A percentile compares a stretch with the other conserved stretches of the same genome.
phyloP scores from a whole-genome alignment of 495 filamentous ascomycete genomes.

The Cercophora sp. region DNA sequence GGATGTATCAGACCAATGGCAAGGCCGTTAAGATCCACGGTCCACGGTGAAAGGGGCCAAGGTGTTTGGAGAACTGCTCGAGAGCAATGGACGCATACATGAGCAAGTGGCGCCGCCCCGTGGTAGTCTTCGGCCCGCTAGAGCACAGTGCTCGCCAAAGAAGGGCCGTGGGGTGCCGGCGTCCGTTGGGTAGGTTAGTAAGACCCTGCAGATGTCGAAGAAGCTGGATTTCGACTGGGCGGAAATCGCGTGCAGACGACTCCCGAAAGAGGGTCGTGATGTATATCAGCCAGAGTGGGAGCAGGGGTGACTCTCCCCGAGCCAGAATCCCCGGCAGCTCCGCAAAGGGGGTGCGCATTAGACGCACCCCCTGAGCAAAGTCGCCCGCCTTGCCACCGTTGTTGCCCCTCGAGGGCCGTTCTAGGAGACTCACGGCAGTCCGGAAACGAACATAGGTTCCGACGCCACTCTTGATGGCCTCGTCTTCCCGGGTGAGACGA shows the following conservation, averaged over 20 bases:
- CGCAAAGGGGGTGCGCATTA: slow-evolving; percentile 9
- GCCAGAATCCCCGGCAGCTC: slow-evolving; percentile 6
- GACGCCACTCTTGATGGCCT: background rate
- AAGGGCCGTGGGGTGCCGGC: slow-evolving; percentile 1
- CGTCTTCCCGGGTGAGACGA: background rate
- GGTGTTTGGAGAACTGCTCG: background rate
- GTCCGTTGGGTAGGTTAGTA: background rate
- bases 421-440: background rate
- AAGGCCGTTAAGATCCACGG: slow-evolving; percentile 3
- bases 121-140: background rate
- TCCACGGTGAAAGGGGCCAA: slow-evolving; percentile 5
- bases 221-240: slow-evolving; percentile 1
- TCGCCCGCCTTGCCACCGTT: slow-evolving; percentile 7
- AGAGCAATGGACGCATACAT: background rate
- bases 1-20: slow-evolving; percentile 6
- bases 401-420: slow-evolving; percentile 3
- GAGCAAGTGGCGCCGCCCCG: background rate
- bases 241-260: slow-evolving; percentile 2
- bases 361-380: slow-evolving; percentile 8
- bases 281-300: slow-evolving; percentile 9
- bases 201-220: slow-evolving; percentile 1
- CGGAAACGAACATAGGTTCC: slow-evolving; percentile 7
- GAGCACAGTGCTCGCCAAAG: background rate
- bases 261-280: slow-evolving; percentile 8
- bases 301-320: background rate